These are phyloP conservation scores for Psidium friedrichsthalianum DNA, from an alignment of 345 rosid species.

Conservation along the genomic window DNA sequence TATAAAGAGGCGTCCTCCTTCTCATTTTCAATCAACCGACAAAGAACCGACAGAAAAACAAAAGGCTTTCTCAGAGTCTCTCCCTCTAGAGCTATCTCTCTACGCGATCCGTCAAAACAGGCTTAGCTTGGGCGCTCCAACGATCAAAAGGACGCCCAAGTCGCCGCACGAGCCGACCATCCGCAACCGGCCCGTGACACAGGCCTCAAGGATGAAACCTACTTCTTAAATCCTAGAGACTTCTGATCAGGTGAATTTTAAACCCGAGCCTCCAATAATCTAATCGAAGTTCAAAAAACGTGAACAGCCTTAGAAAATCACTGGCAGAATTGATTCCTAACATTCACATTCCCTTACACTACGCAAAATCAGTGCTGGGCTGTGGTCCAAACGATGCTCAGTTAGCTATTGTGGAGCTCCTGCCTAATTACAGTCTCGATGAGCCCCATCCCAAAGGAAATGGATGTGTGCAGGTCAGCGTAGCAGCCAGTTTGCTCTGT, in stretches of 20 bases:
- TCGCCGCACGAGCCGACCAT: no score
- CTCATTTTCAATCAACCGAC: no score
- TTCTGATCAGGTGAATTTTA: slow-evolving; percentile 17
- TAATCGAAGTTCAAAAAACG: neutral
- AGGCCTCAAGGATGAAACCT: slow-evolving; percentile 26
- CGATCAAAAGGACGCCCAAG: no score
- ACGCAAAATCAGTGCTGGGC: slow-evolving; percentile 29
- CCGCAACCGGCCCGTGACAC: no score
- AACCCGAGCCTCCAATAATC: neutral
- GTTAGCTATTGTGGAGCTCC: neutral
- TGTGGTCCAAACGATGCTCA: slow-evolving; percentile 11
- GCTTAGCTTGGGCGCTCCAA: no score
- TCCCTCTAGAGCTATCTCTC: no score
- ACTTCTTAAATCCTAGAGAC: slow-evolving; percentile 18
- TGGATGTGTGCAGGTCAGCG: neutral
- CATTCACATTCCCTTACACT: slow-evolving; percentile 1
- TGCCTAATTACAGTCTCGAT: neutral
- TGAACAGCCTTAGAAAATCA: neutral
- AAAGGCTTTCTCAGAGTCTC: no score
- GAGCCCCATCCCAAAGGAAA: neutral
- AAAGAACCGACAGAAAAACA: no score
- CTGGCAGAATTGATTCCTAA: neutral
- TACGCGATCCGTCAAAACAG: no score
- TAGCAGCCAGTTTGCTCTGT: neutral
- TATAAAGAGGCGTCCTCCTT: no score